phyloP scores from a whole-genome alignment of 192 early-diverging fungal genomes.

The Linnemannia elongata region DNA sequence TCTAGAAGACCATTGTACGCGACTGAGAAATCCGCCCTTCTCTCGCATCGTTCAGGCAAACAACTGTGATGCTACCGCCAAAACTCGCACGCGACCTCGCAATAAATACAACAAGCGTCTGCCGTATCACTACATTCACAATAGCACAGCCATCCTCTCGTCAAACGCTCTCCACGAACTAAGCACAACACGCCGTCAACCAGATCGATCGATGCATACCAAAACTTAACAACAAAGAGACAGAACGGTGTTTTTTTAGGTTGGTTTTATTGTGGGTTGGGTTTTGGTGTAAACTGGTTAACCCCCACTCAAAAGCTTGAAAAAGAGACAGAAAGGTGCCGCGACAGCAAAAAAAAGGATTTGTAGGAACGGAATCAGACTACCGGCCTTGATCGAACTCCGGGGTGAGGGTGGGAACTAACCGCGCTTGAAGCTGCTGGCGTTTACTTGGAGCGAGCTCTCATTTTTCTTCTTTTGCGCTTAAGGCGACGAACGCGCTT shows the following conservation, averaged over 20 bases:
- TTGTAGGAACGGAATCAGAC: slow-evolving; percentile 5
- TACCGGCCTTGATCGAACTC: background rate
- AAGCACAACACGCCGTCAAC: too few species aligned
- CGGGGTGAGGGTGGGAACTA: background rate
- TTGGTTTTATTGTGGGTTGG: background rate
- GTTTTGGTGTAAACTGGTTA: slow-evolving; percentile 1
- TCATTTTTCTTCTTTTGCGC: slow-evolving; percentile 63
- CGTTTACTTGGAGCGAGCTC: slow-evolving; percentile 60
- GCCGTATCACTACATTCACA: too few species aligned
- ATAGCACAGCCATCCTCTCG: too few species aligned
- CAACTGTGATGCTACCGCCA: too few species aligned
- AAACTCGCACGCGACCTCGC: too few species aligned
- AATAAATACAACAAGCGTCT: too few species aligned
- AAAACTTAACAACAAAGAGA: background rate
- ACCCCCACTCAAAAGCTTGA: background rate
- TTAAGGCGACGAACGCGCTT: slow-evolving; percentile 60
- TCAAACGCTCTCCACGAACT: too few species aligned
- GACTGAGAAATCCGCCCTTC: background rate
- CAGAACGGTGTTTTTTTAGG: background rate
- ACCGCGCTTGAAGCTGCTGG: slow-evolving; percentile 52
- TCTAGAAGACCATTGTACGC: background rate
- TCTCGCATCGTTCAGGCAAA: too few species aligned
- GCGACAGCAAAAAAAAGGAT: background rate
- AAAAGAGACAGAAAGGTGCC: background rate
- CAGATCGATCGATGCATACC: background rate